A percentile compares a stretch with the other conserved stretches of the same genome.
Conservation (phyloP, 1,139 yeast species). For the Sugiyamaella grinbergsii region DNA sequence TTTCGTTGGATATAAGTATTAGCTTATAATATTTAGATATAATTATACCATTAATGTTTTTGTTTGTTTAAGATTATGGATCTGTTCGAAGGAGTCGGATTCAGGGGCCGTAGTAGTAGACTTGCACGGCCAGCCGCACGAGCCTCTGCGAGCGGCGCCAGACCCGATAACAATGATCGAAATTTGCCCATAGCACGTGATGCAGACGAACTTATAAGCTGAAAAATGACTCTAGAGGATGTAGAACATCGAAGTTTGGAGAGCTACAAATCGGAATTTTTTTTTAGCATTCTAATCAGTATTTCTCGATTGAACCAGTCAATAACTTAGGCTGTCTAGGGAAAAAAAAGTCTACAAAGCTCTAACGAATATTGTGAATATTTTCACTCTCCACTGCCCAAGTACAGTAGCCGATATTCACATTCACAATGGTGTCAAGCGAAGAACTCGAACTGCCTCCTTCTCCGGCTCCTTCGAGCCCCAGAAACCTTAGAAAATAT, state of each 20-base stretch:
- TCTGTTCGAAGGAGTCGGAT: too few relatives aligned
- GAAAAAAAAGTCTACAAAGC: too few relatives aligned
- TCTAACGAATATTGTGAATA: too few relatives aligned
- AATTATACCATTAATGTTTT: conserved; percentile 13
- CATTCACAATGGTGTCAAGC: not conserved
- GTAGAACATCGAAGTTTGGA: not conserved
- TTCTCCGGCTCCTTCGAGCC: conserved; percentile 45
- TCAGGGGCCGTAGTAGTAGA: too few relatives aligned
- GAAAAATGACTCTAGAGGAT: conserved; percentile 16
- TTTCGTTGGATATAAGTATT: conserved; percentile 16
- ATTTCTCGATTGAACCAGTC: too few relatives aligned
- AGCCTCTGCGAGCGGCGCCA: too few relatives aligned
- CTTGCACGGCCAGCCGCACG: not conserved
- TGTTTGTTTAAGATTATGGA: conserved; percentile 6
- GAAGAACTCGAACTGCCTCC: conserved; percentile 39
- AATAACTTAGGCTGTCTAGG: too few relatives aligned
- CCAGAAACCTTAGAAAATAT: conserved; percentile 37
- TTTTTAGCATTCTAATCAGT: too few relatives aligned
- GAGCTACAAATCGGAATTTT: not conserved
- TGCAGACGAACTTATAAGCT: not conserved
- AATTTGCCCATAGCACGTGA: conserved; percentile 15
- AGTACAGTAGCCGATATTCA: too few relatives aligned
- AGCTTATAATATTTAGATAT: conserved; percentile 9
- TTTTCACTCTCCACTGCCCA: too few relatives aligned
- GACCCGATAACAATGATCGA: not conserved